Percentiles rank a stretch among this genome's conserved stretches.
These are phyloP conservation scores for Talaromyces adpressus DNA, from an alignment of 495 filamentous ascomycete genomes.

Conservation along the genomic window DNA sequence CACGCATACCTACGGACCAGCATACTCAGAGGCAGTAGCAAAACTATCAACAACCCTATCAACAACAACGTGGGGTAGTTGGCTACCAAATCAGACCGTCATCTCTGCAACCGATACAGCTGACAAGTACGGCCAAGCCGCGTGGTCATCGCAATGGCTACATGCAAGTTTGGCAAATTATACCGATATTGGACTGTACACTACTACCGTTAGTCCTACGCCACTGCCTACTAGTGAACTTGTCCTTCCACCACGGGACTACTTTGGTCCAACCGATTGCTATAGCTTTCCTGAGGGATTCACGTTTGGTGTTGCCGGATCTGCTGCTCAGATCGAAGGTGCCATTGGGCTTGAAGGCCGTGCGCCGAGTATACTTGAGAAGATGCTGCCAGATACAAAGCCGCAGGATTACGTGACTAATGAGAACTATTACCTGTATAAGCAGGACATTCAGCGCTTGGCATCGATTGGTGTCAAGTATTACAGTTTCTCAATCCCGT, in stretches of 20 bases:
- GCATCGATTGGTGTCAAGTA: constrained; percentile 42
- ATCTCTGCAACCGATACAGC: constrained; percentile 22
- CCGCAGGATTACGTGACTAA: constrained; percentile 34
- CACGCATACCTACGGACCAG: constrained; percentile 16
- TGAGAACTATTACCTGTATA: constrained; percentile 44
- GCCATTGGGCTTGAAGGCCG: constrained; percentile 36
- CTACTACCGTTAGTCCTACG: constrained; percentile 27
- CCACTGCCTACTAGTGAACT: constrained; percentile 27
- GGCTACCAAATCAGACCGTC: constrained; percentile 18
- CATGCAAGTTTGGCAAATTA: constrained; percentile 21
- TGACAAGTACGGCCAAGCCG: constrained; percentile 27
- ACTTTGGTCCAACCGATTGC: constrained; percentile 22
- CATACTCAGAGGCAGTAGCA: constrained; percentile 15
- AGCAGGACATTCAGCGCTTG: constrained; percentile 42
- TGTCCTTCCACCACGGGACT: constrained; percentile 25
- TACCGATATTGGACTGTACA: constrained; percentile 21
- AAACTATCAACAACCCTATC: constrained; percentile 10
- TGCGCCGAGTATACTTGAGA: constrained; percentile 29
- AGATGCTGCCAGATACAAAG: constrained; percentile 15
- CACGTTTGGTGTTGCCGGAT: constrained; percentile 44
- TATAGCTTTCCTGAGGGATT: constrained; percentile 37
- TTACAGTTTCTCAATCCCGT: constrained; percentile 40
- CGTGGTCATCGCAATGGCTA: constrained; percentile 28
- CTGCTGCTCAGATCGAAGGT: constrained; percentile 44
- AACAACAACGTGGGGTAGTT: constrained; percentile 25